A percentile compares a stretch with the other conserved stretches of the same genome.
Evolutionary conservation across 495 filamentous ascomycete genomes (phyloP).

Genomic region (Aspergillus funiculosus): DNA sequence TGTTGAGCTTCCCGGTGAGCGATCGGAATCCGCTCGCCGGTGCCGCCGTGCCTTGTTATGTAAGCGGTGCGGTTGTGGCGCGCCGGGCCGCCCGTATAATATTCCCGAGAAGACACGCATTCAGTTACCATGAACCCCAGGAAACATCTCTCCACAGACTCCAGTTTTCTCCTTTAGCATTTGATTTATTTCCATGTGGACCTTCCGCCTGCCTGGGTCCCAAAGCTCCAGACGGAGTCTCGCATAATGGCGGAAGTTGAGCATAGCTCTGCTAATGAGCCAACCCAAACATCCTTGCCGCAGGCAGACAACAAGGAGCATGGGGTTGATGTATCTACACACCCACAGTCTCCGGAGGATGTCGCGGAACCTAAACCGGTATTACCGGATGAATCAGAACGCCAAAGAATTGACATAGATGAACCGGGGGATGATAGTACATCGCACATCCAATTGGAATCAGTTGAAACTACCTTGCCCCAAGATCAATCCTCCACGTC

Average conservation of each 20-base stretch:
- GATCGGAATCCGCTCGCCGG: conserved; percentile 22
- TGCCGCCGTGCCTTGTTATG: conserved; percentile 25
- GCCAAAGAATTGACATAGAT: conserved; percentile 27
- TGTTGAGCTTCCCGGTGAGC: conserved; percentile 44
- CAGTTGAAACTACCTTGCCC: conserved; percentile 13
- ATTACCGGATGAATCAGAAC: conserved; percentile 27
- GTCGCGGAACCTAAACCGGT: conserved; percentile 31
- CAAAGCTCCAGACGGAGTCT: conserved; percentile 34
- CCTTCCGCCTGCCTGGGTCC: conserved; percentile 22
- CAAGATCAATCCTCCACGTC: conserved; percentile 20
- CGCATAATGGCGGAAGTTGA: conserved; percentile 45
- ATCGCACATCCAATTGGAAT: conserved; percentile 16
- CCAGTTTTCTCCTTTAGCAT: conserved; percentile 21
- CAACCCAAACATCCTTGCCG: conserved; percentile 28
- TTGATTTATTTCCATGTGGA: conserved; percentile 27
- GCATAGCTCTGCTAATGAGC: conserved; percentile 31
- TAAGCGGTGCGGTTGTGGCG: conserved; percentile 16
- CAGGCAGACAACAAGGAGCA: conserved; percentile 33
- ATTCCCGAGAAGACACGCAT: conserved; percentile 26
- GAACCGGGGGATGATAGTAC: conserved; percentile 11
- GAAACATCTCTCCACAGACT: background rate
- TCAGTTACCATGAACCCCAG: conserved; percentile 11
- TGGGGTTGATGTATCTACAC: conserved; percentile 27
- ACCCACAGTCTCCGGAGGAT: conserved; percentile 24
- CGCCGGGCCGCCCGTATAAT: conserved; percentile 13